Base-by-base conservation (phyloP, 31 red algal genomes). In the Endocladia muricata region DNA sequence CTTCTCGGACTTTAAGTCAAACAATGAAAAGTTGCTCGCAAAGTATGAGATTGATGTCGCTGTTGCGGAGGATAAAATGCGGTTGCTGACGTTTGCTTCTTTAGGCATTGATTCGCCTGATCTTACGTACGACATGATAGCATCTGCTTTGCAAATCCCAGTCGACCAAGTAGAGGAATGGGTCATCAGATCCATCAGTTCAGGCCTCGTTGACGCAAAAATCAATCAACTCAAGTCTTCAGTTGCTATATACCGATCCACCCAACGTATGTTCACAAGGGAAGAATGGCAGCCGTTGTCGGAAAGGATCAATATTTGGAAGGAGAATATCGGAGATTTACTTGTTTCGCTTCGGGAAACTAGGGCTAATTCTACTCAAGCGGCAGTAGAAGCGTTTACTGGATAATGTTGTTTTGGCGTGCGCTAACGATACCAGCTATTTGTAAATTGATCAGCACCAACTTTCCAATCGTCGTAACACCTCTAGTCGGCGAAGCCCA, bases 251-350 rank as follows among this genome's bases (percentile, higher is more conserved):
- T 81, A 94, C 40, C 82, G 94, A 32, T 86, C 94, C 19, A 93
- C 94, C 3, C 88, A 93, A 42, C 76, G 94, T 70, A 82, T 84
- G 72, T 97, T 97, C 68, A 81, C 83, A 22, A 81, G 74, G 55
- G 94, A 97, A 36, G 83, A 97, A 74, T 97, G 94, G 94, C 83
- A 76, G 41, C 88, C 94, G 3, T 76, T 97, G 33, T 89, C 85
- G 22, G 85, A 92, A 55, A 64, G 94, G 39, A 93, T 97, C 76
- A 85, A 93, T 61, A 83, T 88, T 54, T 97, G 94, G 83, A 97
- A 88, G 73, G 71, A 73, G 39, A 97, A 97, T 81, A 76, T 97
- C 49, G 81, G 65, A 17, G 88, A 97, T 48, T 71, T 97, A 57
- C 33, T 97, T 5, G 55, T 37, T 33, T 66, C 86, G 3, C 78